Percentiles rank a stretch among this genome's conserved stretches.
Conservation (phyloP, 192 early-diverging fungal species). For the Lobulomyces angularis region DNA sequence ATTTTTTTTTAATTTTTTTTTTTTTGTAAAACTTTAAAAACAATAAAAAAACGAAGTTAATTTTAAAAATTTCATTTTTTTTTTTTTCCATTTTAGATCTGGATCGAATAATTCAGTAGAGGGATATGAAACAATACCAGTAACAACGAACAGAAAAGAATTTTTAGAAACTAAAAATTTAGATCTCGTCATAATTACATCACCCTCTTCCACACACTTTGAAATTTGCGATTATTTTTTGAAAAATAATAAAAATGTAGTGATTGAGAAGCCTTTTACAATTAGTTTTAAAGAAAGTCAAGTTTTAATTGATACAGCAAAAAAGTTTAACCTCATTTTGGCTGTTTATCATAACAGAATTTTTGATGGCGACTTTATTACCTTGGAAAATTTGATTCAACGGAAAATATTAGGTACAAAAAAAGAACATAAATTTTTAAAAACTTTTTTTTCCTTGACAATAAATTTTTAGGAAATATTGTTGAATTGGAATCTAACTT, state of each 20-base stretch:
- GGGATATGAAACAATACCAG: constrained; percentile 6
- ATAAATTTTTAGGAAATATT: constrained; percentile 44
- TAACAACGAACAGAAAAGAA: constrained; percentile 27
- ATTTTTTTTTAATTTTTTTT: no score
- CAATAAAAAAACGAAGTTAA: no score
- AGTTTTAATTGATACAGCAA: constrained; percentile 40
- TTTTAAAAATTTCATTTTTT: no score
- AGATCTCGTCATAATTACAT: constrained; percentile 61
- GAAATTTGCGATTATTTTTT: constrained; percentile 40
- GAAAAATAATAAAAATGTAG: constrained; percentile 53
- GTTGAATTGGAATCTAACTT: constrained; percentile 63
- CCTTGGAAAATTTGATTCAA: constrained; percentile 50
- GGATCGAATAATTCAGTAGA: neutral
- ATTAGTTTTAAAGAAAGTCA: constrained; percentile 46
- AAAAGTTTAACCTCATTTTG: constrained; percentile 39
- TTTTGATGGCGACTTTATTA: constrained; percentile 75
- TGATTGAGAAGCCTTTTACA: constrained; percentile 72
- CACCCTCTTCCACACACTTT: constrained; percentile 56
- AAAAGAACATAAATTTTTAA: no score
- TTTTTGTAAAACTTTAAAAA: no score
- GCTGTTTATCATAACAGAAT: constrained; percentile 68
- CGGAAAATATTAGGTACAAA: no score
- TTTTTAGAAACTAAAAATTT: constrained; percentile 38
- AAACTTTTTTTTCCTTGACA: no score
- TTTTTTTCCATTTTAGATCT: no score